Evolutionary conservation across 129 eudicot species (phyloP), one percentile per base, ranked within the genome.

Genomic region (Ambrosia artemisiifolia): DNA sequence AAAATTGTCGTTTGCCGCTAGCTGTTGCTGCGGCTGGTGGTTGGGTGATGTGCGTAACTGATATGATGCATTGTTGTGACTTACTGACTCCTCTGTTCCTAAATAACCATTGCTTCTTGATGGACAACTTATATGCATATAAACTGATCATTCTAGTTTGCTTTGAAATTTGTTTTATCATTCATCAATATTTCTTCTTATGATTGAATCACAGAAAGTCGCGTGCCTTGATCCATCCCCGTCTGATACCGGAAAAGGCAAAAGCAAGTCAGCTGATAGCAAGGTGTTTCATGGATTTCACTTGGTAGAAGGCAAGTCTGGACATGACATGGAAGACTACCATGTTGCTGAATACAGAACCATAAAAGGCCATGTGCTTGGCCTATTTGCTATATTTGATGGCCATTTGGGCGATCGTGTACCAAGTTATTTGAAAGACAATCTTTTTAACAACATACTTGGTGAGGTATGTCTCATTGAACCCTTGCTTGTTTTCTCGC

Each of bases 241-340:
- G 11, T 70, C 91, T 1, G 91, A 85, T 64, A 84, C 86, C 30
- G 96, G 89, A 32, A 86, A 82, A 80, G 96, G 96, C 66, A 84
- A 80, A 78, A 84, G 91, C 75, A 83, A 83, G 76, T 74, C 89
- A 5, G 59, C 86, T 44, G 79, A 63, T 67, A 86, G 46, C 36
- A 80, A 77, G 76, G 89, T 89, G 61, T 71, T 72, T 19, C 96
- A 89, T 67, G 96, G 96, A 10, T 89, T 89, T 73, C 85, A 86
- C 62, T 82, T 89, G 82, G 96, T 89, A 11, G 81, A 89, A 80
- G 96, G 96, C 5, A 73, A 84, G 73, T 86, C 96, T 20, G 92
- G 92, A 10, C 96, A 89, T 78, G 89, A 89, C 75, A 89, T 89
- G 96, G 96, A 89, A 74, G 96, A 89, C 66, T 89, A 89, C 70